A percentile compares a stretch with the other conserved stretches of the same genome.
Conservation (phyloP, 106 monocot species). For the Dendrobium nobile region DNA sequence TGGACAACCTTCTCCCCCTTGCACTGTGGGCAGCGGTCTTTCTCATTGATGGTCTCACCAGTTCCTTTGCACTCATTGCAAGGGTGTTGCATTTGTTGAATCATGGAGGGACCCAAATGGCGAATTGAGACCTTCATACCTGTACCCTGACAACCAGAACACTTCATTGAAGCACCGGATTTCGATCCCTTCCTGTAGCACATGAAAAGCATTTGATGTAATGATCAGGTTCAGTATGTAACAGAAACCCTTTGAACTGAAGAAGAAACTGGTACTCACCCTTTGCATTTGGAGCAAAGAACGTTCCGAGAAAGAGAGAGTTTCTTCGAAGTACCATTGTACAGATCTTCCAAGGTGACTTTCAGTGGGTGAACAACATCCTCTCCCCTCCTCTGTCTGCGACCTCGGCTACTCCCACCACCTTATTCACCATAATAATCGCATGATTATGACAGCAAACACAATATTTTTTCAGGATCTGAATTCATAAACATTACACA, state of each 20-base stretch:
- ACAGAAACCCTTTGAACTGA: not conserved
- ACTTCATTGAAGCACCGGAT: conserved; percentile 71
- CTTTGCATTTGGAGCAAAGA: conserved; percentile 77
- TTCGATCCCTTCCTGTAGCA: conserved; percentile 75
- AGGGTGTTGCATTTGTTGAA: conserved; percentile 92
- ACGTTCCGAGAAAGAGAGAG: conserved; percentile 80
- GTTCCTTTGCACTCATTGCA: conserved; percentile 88
- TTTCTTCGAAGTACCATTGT: conserved; percentile 73
- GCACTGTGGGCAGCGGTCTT: conserved; percentile 45
- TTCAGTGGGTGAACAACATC: conserved; percentile 84
- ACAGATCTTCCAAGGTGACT: conserved; percentile 73
- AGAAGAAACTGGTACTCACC: conserved; percentile 25
- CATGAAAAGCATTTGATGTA: not conserved
- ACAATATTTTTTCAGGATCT: not conserved
- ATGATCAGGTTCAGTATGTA: not conserved
- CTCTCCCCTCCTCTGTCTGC: conserved; percentile 79
- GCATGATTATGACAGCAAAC: not conserved
- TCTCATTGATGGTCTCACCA: conserved; percentile 68
- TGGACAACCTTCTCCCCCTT: conserved; percentile 55
- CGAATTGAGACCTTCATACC: conserved; percentile 81
- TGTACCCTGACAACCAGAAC: conserved; percentile 61
- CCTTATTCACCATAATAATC: conserved; percentile 15
- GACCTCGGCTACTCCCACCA: conserved; percentile 70
- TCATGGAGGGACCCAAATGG: conserved; percentile 77
- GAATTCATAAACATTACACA: not conserved